These are phyloP conservation scores for Stereocaulon alpinum DNA, from an alignment of 495 filamentous ascomycete species.

Conservation along the genomic window DNA sequence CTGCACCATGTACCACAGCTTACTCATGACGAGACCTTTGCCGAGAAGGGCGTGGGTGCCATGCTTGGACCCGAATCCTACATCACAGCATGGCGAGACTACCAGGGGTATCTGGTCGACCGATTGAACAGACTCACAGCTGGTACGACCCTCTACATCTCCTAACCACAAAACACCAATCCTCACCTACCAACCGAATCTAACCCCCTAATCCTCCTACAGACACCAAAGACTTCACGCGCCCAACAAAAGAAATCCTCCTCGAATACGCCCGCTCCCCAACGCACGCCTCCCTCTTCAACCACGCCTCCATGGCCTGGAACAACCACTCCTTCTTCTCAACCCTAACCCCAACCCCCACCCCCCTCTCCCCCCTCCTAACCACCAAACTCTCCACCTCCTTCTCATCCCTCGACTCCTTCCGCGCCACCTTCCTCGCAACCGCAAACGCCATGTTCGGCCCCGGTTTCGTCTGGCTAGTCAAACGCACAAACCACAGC, in stretches of 20 bases:
- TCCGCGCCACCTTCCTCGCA: slow-evolving; percentile 65
- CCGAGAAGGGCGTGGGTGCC: slow-evolving; percentile 51
- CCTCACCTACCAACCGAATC: neutral
- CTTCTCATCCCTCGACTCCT: slow-evolving; percentile 73
- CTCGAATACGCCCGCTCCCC: slow-evolving; percentile 70
- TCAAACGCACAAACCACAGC: slow-evolving; percentile 39
- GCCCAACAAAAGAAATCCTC: slow-evolving; percentile 54
- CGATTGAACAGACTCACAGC: slow-evolving; percentile 64
- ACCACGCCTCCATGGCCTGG: slow-evolving; percentile 88
- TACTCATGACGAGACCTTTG: slow-evolving; percentile 40
- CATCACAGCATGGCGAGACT: slow-evolving; percentile 70
- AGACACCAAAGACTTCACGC: slow-evolving; percentile 50
- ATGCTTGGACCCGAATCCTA: slow-evolving; percentile 58
- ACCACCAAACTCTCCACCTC: slow-evolving; percentile 42
- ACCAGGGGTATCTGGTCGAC: slow-evolving; percentile 60
- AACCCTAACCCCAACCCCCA: slow-evolving; percentile 41
- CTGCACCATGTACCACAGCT: slow-evolving; percentile 51
- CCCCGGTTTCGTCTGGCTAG: slow-evolving; percentile 93
- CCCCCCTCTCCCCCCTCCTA: slow-evolving; percentile 43
- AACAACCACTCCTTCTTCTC: slow-evolving; percentile 97
- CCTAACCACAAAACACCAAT: neutral
- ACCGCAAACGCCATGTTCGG: slow-evolving; percentile 92
- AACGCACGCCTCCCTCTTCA: slow-evolving; percentile 69
- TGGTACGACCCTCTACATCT: slow-evolving; percentile 42
- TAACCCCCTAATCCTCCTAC: neutral